Conservation (phyloP, 148 eudicot species). For the Silene latifolia region DNA sequence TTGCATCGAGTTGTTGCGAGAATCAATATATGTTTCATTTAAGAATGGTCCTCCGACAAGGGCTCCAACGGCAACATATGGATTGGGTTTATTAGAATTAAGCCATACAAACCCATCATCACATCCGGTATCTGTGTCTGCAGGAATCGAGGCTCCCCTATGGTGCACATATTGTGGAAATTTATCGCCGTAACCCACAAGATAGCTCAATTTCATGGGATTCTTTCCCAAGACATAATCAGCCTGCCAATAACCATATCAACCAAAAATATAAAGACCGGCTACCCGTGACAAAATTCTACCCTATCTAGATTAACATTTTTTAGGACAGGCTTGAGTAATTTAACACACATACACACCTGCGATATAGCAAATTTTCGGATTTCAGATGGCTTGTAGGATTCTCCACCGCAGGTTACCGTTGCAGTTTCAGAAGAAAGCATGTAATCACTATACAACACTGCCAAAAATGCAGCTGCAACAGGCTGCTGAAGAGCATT, state of each 20-base stretch:
- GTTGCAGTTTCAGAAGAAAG: conserved; percentile 55
- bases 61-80: conserved; percentile 74
- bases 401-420: conserved; percentile 48
- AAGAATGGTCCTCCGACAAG: conserved; percentile 82
- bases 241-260: conserved; percentile 39
- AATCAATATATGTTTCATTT: conserved; percentile 65
- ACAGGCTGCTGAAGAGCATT: conserved; percentile 83
- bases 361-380: conserved; percentile 80
- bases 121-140: conserved; percentile 49
- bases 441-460: conserved; percentile 87
- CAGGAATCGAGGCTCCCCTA: conserved; percentile 94
- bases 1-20: conserved; percentile 87
- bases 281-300: neutral
- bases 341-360: conserved; percentile 43
- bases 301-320: neutral
- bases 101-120: conserved; percentile 68
- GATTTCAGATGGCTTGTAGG: conserved; percentile 57
- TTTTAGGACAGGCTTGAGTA: neutral
- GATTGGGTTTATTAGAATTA: conserved; percentile 53
- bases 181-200: conserved; percentile 82
- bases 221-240: conserved; percentile 82
- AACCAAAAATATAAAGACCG: neutral
- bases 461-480: conserved; percentile 85
- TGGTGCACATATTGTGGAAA: conserved; percentile 82
- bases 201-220: conserved; percentile 74